Evolutionary conservation across 306 rosid species (phyloP).

Genomic region (Medicago arabica): DNA sequence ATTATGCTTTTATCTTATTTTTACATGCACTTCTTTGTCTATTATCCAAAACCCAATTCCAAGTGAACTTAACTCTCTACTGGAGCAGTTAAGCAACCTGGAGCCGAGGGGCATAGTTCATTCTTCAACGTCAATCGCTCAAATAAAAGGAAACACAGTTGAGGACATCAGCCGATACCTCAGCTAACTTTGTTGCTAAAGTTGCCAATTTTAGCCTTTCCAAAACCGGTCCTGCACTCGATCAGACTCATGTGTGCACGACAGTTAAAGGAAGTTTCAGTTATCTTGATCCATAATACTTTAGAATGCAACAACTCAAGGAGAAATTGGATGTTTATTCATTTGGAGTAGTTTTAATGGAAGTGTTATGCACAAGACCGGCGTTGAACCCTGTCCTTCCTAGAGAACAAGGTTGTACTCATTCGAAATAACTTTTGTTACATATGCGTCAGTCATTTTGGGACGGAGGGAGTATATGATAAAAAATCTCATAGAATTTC

Average conservation of each 20-base stretch:
- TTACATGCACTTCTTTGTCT: too few species aligned
- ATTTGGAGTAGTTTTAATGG: constrained; percentile 95
- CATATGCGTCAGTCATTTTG: too few species aligned
- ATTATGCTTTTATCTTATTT: too few species aligned
- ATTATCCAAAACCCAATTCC: too few species aligned
- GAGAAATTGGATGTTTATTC: constrained; percentile 98
- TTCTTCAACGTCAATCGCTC: too few species aligned
- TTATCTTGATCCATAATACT: constrained; percentile 97
- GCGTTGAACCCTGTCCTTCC: constrained; percentile 96
- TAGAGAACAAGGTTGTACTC: constrained; percentile 53
- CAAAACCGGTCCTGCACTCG: constrained; percentile 88
- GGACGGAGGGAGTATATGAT: constrained; percentile 39
- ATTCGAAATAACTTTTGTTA: too few species aligned
- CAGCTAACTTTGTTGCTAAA: constrained; percentile 66
- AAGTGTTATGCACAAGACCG: constrained; percentile 95
- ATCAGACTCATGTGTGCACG: constrained; percentile 93
- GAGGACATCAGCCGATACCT: too few species aligned
- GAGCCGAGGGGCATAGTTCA: too few species aligned
- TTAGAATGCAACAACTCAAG: constrained; percentile 92
- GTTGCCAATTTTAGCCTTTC: constrained; percentile 98
- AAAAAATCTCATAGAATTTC: background rate
- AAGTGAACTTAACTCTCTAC: too few species aligned
- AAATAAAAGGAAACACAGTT: too few species aligned
- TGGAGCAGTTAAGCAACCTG: too few species aligned
- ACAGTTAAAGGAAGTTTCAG: constrained; percentile 98